Base-by-base conservation (phyloP, 2,329 filamentous ascomycete species). In the Metarhizium anisopliae region DNA sequence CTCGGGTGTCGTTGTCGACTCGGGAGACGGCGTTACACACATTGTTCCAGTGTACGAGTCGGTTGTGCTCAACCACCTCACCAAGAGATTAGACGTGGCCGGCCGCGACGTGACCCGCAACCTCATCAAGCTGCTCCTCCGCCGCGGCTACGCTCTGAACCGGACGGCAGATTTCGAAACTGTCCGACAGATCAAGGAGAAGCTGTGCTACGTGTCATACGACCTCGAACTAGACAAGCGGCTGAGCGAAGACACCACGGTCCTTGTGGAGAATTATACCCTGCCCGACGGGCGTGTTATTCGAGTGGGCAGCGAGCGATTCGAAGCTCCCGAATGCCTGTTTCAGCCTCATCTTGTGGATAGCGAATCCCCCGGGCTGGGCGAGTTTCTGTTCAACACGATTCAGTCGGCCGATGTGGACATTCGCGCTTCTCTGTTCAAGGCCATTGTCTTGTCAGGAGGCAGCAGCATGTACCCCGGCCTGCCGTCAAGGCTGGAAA, bases 381-480 rank as follows among this genome's bases (percentile, higher is more conserved):
- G 90, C 65, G 94, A 99, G 70, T 92, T 97, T 73, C 80, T 99
- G 43, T 99, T 99, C 83, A 96, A 99, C 78, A 99, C 93, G 20
- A 99, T 99, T 68, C 94, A 97, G 74, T 78, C 89, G 7, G 92
- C 94, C 59, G 94, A 97, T 64, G 91, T 99, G 55, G 94, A 99
- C 69, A 91, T 99, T 49, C 86, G 94, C 61, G 87, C 88, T 53
- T 95, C 90, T 60, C 79, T 99, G 58, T 99, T 94, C 83, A 96
- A 96, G 79, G 94, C 94, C 13, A 93, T 99, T 66, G 94, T 99
- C 58, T 81, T 99, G 55, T 96, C 91, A 47, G 94, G 94, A 62
- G 94, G 94, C 63, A 95, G 89, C 79, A 95, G 90, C 84, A 99
- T 99, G 94, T 99, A 99, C 73, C 94, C 94, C 0, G 94, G 94